Percentiles rank a stretch among this genome's conserved stretches.
Conservation (phyloP, 2,329 filamentous ascomycete species). For the Arthroderma sp. region DNA sequence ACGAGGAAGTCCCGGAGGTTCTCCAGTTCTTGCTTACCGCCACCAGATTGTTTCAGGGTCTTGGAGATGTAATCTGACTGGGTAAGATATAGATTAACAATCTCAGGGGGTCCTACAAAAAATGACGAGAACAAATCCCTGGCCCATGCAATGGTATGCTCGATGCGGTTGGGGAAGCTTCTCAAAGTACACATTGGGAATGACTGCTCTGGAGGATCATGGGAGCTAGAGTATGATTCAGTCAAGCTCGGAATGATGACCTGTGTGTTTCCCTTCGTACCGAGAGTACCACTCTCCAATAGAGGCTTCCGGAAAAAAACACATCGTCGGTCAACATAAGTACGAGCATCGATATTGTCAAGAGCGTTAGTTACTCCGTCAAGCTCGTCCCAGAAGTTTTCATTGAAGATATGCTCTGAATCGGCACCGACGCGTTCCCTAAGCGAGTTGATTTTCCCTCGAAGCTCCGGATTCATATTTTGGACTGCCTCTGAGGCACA, state of each 20-base stretch:
- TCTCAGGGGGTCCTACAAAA: constrained; percentile 86
- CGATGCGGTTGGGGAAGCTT: constrained; percentile 96
- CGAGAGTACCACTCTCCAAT: constrained; percentile 92
- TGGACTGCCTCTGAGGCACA: constrained; percentile 81
- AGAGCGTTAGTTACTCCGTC: constrained; percentile 94
- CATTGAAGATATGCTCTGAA: constrained; percentile 88
- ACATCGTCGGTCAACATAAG: constrained; percentile 89
- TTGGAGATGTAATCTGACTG: constrained; percentile 82
- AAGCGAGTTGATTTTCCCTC: constrained; percentile 70
- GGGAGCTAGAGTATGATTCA: constrained; percentile 93
- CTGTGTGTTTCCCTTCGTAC: constrained; percentile 92
- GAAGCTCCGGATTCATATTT: constrained; percentile 86
- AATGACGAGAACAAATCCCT: constrained; percentile 89
- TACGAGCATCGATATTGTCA: constrained; percentile 93
- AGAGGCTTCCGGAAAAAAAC: constrained; percentile 97
- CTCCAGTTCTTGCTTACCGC: constrained; percentile 87
- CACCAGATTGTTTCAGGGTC: constrained; percentile 82
- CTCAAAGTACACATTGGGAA: constrained; percentile 98
- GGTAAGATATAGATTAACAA: constrained; percentile 84
- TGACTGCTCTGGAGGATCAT: constrained; percentile 94
- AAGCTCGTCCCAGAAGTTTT: constrained; percentile 74
- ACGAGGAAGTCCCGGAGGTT: constrained; percentile 82
- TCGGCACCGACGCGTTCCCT: constrained; percentile 84
- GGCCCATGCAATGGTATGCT: constrained; percentile 97
- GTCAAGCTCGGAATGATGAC: constrained; percentile 83